Base-by-base conservation (phyloP, 257 asterid species). In the Solanum dulcamara region DNA sequence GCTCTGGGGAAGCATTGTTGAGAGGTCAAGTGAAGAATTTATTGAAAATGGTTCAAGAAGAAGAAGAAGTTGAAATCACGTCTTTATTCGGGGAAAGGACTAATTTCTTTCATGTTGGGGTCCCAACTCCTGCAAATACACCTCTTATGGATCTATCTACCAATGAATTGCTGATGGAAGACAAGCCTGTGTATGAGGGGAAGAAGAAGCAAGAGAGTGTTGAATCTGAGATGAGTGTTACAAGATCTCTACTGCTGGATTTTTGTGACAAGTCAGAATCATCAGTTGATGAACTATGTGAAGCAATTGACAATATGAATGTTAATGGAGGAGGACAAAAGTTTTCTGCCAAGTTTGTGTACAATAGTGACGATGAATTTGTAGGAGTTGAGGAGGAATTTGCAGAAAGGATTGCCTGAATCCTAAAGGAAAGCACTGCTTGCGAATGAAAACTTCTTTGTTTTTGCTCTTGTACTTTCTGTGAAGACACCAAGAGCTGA, bases 81-180 rank as follows among this genome's bases (percentile, higher is more conserved):
- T 60, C 90, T 1, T 57, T 26, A 10, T 7, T 84, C 2, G 93
- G 86, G 48, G 88, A 87, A 4, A 81, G 93, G 89, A 92, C 92
- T 5, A 28, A 14, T 55, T 24, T 90, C 18, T 87, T 91, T 77
- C 92, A 87, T 15, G 87, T 87, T 75, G 62, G 24, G 0, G 98
- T 97, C 17, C 98, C 98, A 0, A 96, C 99, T 48, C 98, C 99
- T 4, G 97, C 95, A 3, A 97, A 94, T 81, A 97, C 99, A 1
- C 99, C 98, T 2, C 94, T 93, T 20, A 85, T 89, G 57, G 85
- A 84, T 62, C 68, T 89, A 51, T 88, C 91, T 59, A 88, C 18
- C 3, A 71, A 77, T 77, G 62, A 74, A 3, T 7, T 66, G 32
- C 81, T 66, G 67, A 89, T 89, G n/a, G 81, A 87, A 38, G 95